Evolutionary conservation across 169 alveolate genomes (phyloP).

Genomic region (Plasmodium vinckei): DNA sequence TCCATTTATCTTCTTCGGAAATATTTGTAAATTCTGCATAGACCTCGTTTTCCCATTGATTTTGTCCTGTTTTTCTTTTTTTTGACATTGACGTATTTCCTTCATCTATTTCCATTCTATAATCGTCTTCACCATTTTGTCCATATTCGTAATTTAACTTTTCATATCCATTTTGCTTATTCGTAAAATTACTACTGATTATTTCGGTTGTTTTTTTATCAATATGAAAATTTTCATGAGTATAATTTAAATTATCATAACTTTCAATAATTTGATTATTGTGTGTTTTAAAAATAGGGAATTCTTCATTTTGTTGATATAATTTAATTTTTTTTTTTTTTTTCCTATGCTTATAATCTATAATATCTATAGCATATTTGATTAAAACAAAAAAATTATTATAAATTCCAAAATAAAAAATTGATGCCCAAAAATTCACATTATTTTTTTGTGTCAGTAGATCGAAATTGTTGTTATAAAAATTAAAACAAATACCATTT

Average conservation of each 20-base stretch:
- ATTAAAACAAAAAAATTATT: conserved; percentile 48
- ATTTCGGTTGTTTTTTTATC: no score
- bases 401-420: conserved; percentile 70
- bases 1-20: not conserved
- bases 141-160: not conserved
- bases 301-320: not conserved
- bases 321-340: not conserved
- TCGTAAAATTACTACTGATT: no score
- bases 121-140: not conserved
- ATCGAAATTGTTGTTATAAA: conserved; percentile 47
- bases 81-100: no score
- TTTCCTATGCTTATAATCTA: conserved; percentile 16
- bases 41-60: not conserved
- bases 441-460: conserved; percentile 32
- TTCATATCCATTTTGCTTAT: no score
- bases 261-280: no score
- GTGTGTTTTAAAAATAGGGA: no score
- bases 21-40: not conserved
- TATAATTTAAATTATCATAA: no score
- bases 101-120: no score
- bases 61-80: not conserved
- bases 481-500: conserved; percentile 65
- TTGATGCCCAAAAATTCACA: conserved; percentile 52
- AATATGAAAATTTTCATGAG: no score
- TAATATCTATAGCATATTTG: conserved; percentile 59